Base-by-base conservation (phyloP, 768 basidiomycete species). In the Hysterangium stoloniferum region DNA sequence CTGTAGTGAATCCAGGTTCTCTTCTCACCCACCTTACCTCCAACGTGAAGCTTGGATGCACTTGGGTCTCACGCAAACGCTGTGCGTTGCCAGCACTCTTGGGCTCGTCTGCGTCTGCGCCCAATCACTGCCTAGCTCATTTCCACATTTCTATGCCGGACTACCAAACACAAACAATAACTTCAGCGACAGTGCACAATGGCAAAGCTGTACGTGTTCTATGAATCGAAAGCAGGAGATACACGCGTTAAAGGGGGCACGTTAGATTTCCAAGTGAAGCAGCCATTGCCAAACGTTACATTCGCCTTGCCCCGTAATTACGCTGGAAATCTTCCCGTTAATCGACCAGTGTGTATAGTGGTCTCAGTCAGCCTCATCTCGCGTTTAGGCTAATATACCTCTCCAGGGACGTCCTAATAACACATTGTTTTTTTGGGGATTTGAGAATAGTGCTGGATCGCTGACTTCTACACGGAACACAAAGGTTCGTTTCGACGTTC, bases 201-300 rank as follows among this genome's bases (percentile, higher is more conserved):
- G 82, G 82, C 82, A 83, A 63, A 61, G 66, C 45, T 84, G 82
- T 82, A 63, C 19, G 75, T 65, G n/a, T n/a, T n/a, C n/a, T n/a
- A n/a, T n/a, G n/a, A n/a, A n/a, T n/a, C n/a, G 9, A 7, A 49
- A 11, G n/a, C 24, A 24, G 24, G 25, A 27, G 11, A 12, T 25
- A 33, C 28, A 2, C 20, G 24, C 17, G 6, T 1, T 13, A 8
- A 3, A 27, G 11, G n/a, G 25, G 11, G 24, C 36, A 27, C 31
- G 13, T 32, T 27, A 84, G 82, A 84, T 60, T 84, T 80, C 53
- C 66, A 73, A 56, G 81, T 84, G 19, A 80, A 75, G 1, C 55
- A 67, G 12, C 60, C 60, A 28, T 71, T 84, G 12, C 82, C 82
- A 9, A 82, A 82, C 56, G 66, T 83, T n/a, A 77, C 79, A 0